Evolutionary conservation across 345 rosid species (phyloP), one percentile per base, ranked within the genome.

Genomic region (Eucalyptus caleyi): DNA sequence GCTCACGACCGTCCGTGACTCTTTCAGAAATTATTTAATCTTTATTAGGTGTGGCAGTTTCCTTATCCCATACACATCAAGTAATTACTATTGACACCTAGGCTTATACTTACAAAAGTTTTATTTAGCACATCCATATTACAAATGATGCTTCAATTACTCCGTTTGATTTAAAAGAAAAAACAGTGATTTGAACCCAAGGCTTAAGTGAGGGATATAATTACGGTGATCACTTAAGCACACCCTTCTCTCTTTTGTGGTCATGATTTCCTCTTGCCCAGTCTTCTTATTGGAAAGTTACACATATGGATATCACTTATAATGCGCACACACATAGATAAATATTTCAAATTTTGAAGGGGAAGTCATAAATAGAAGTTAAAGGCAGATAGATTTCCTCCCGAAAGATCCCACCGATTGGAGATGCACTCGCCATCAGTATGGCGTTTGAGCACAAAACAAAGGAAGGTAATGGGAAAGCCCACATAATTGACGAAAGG

Each of bases 1-100:
- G 3, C 77, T 7, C 11, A n/a, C 1, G 5, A 32, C 8, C 3
- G 2, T 65, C 3, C 80, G 0, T 69, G 13, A 16, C 42, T 69
- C 42, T 32, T 69, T 69, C 6, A 32, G 2, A 69, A 32, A 32
- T 69, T 34, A 32, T 8, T 18, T 69, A 69, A 67, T n/a, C 34
- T 62, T 62, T 65, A n/a, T n/a, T 30, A 14, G 37, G 15, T 65
- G 5, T n/a, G 32, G 19, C 3, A n/a, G 2, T 30, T 65, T n/a
- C 3, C 9, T 65, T 0, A 65, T n/a, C 19, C 19, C 9, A 6
- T 16, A 65, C 19, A 15, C 37, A 16, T 69, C 23, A 9, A 32
- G 24, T 69, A 69, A 16, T 16, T 32, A 32, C 40, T 16, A 3
- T 69, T 32, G 24, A 32, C 2, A 32, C 13, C 2, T 34, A 9